Evolutionary conservation across 2,329 filamentous ascomycete species (phyloP).

Genomic region (Cadophora sp.): DNA sequence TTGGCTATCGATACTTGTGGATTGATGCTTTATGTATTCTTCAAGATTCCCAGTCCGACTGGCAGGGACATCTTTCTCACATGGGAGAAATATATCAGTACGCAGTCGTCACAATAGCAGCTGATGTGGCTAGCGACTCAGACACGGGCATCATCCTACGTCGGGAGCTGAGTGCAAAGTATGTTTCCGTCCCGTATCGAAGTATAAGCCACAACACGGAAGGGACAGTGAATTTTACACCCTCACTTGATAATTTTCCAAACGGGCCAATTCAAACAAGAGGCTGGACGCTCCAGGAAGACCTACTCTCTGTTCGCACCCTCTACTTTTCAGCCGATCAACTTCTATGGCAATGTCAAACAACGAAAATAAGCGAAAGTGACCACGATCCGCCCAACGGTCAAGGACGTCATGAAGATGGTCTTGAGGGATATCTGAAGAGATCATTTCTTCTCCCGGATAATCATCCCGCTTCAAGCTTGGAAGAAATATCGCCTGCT

Average conservation of each 20-base stretch:
- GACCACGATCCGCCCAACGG: neutral
- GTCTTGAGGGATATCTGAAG: neutral
- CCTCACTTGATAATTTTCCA: neutral
- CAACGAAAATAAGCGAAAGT: neutral
- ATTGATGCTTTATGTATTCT: too few relatives aligned
- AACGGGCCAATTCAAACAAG: neutral
- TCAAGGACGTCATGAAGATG: neutral
- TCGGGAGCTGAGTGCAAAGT: too few relatives aligned
- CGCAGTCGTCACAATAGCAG: neutral
- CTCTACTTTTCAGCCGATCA: neutral
- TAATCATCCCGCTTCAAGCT: neutral
- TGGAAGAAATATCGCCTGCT: neutral
- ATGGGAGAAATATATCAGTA: conserved; percentile 21
- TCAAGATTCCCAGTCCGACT: too few relatives aligned
- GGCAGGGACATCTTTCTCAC: conserved; percentile 12
- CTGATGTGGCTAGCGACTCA: neutral
- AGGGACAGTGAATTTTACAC: neutral
- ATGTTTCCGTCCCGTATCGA: neutral
- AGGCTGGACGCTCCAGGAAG: conserved; percentile 23
- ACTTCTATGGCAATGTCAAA: conserved; percentile 19
- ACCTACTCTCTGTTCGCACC: conserved; percentile 11
- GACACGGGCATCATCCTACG: neutral
- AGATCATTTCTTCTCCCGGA: neutral
- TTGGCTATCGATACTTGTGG: too few relatives aligned
- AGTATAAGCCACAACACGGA: neutral